Percentiles rank a stretch among this genome's conserved stretches.
phyloP scores from a whole-genome alignment of 192 early-diverging fungal species.

The Coemansia sp. region DNA sequence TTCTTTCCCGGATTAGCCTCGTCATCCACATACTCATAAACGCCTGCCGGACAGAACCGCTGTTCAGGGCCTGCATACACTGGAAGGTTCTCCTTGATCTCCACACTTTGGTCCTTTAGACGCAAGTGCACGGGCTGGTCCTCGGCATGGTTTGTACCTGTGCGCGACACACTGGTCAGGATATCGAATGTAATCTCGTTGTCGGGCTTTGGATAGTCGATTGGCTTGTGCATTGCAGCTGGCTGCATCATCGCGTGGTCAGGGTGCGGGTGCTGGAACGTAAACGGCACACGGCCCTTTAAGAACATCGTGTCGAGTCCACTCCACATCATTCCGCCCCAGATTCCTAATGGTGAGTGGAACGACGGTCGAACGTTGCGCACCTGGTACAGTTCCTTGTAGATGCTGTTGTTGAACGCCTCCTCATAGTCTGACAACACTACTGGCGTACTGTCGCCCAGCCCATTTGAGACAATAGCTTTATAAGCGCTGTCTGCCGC shows the following conservation, averaged over 20 bases:
- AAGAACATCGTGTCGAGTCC: conserved; percentile 88
- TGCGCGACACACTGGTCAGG: conserved; percentile 88
- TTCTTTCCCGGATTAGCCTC: conserved; percentile 84
- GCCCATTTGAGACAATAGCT: conserved; percentile 50
- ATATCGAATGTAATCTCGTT: conserved; percentile 93
- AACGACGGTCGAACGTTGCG: conserved; percentile 94
- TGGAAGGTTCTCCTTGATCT: conserved; percentile 78
- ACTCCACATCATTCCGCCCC: conserved; percentile 82
- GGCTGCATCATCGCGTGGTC: conserved; percentile 78
- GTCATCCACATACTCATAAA: conserved; percentile 97
- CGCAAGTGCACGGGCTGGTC: conserved; percentile 94
- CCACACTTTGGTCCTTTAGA: conserved; percentile 70
- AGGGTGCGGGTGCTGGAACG: conserved; percentile 81
- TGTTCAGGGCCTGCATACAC: conserved; percentile 93
- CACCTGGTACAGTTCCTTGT: conserved; percentile 85
- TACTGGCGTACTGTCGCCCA: conserved; percentile 60
- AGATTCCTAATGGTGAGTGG: conserved; percentile 82
- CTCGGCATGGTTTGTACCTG: conserved; percentile 91
- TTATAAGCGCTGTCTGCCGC: conserved; percentile 90
- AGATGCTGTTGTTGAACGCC: conserved; percentile 86
- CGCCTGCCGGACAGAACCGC: conserved; percentile 96
- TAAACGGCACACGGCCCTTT: conserved; percentile 91
- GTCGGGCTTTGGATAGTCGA: conserved; percentile 97
- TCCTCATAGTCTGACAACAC: conserved; percentile 76
- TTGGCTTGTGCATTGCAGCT: conserved; percentile 72